These are phyloP conservation scores for Leccinum ponderosum DNA, from an alignment of 1,284 basidiomycete genomes.

Conservation along the genomic window DNA sequence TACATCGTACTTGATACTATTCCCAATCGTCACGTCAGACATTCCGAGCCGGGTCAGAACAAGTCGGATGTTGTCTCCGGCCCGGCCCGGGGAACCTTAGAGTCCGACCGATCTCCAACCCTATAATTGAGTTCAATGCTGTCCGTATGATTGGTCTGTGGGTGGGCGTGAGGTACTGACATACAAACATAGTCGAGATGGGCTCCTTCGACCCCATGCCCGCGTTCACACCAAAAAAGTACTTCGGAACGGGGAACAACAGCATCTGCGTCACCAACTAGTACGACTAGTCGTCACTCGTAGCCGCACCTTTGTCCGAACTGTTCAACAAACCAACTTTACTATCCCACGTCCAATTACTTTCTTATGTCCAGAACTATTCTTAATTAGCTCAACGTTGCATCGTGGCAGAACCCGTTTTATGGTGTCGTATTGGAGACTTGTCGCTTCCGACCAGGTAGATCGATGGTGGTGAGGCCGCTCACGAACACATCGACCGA, in stretches of 20 bases:
- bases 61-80: no score
- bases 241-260: conserved; percentile 45
- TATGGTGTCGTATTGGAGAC: conserved; percentile 37
- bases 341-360: background rate
- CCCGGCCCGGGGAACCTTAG: no score
- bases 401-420: conserved; percentile 45
- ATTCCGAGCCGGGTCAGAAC: no score
- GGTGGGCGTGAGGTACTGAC: conserved; percentile 7
- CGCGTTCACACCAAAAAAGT: conserved; percentile 44
- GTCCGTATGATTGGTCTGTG: background rate
- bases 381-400: conserved; percentile 22
- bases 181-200: conserved; percentile 21
- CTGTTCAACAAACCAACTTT: conserved; percentile 39
- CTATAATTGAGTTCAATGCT: no score
- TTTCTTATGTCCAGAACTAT: background rate
- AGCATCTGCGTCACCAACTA: conserved; percentile 34
- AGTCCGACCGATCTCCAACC: no score
- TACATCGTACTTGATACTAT: no score
- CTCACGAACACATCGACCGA: background rate
- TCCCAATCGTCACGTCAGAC: no score
- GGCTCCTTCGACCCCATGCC: conserved; percentile 47
- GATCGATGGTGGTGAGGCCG: conserved; percentile 41
- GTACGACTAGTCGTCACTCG: conserved; percentile 40
- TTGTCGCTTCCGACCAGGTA: conserved; percentile 37
- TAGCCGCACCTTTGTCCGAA: conserved; percentile 44